Evolutionary conservation across 2,329 filamentous ascomycete genomes (phyloP), one percentile per base, ranked within the genome.

Genomic region (Teratosphaeria destructans): DNA sequence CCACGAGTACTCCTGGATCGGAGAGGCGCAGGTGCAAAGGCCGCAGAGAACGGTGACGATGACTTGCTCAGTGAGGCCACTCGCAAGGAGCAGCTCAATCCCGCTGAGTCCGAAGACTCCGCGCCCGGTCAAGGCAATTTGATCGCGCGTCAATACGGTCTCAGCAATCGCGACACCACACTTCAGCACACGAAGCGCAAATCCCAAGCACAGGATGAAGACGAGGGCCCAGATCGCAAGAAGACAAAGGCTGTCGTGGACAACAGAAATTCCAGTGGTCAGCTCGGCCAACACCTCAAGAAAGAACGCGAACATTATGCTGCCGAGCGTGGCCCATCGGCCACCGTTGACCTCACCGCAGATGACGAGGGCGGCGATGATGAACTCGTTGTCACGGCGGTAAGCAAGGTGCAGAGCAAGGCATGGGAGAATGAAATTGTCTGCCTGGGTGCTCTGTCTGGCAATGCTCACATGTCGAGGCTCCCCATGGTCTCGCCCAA

Each of bases 101-200:
- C 53, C 6, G 26, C 27, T 16, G 53, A 34, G 26, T 23, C 12
- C n/a, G 53, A 54, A 32, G 53, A 32, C 16, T 16, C 27, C 12
- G 16, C 62, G 16, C 55, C 58, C 16, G 82, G 83, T 29, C 80
- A 84, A 65, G 79, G 81, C 10, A 75, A 76, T 59, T 83, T 91
- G 76, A 83, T 95, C 54, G 89, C 95, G 72, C 82, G 84, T 35
- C 79, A 91, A 70, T 89, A 92, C 71, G 85, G 87, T 64, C 82
- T 95, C 14, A 82, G 89, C 64, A 81, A 86, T 57, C 87, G 91
- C 29, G 77, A 78, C 66, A 77, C 69, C 63, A 79, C 72, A 69
- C 83, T 88, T 23, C 76, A 79, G 14, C 23, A 37, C n/a, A 52
- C 53, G 32, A 93, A 93, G 74, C 85, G 85, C 57, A 91, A 85